Evolutionary conservation across 495 filamentous ascomycete species (phyloP).

Genomic region (Cercophora sp.): DNA sequence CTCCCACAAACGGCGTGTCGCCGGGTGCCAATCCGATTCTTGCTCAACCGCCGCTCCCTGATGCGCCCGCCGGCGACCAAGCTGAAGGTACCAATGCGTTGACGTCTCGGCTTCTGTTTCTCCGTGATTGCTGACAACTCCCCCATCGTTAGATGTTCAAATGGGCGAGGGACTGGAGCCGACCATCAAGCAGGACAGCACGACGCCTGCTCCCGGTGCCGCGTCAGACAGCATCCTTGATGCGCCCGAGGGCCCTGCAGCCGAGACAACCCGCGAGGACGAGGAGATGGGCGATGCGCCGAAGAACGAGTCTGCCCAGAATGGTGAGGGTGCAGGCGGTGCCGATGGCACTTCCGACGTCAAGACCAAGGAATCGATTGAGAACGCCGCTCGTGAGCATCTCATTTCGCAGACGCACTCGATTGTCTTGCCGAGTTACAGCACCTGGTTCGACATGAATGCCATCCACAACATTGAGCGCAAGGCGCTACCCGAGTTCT

Average conservation of each 20-base stretch:
- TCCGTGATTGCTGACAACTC: neutral
- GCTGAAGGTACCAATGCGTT: slow-evolving; percentile 33
- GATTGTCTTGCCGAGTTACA: slow-evolving; percentile 94
- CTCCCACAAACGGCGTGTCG: slow-evolving; percentile 47
- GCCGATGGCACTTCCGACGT: slow-evolving; percentile 35
- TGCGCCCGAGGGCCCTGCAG: slow-evolving; percentile 72
- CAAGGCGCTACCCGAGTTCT: slow-evolving; percentile 92
- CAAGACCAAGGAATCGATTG: slow-evolving; percentile 73
- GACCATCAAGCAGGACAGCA: slow-evolving; percentile 51
- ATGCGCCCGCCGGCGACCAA: slow-evolving; percentile 23
- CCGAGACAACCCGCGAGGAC: slow-evolving; percentile 66
- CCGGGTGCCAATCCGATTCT: slow-evolving; percentile 48
- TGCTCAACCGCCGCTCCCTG: slow-evolving; percentile 46
- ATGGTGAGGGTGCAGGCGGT: slow-evolving; percentile 35
- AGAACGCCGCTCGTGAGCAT: slow-evolving; percentile 81
- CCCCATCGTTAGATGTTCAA: slow-evolving; percentile 42
- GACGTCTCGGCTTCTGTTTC: no score
- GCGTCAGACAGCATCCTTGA: slow-evolving; percentile 80
- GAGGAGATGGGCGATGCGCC: slow-evolving; percentile 81
- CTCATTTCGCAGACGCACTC: slow-evolving; percentile 87
- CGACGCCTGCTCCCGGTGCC: slow-evolving; percentile 48
- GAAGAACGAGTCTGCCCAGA: slow-evolving; percentile 53
- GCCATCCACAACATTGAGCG: slow-evolving; percentile 80
- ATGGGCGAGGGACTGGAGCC: slow-evolving; percentile 50
- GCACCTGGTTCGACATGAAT: slow-evolving; percentile 98